Evolutionary conservation across 202 grass and related monocot species (phyloP).

Genomic region (Setaria italica): DNA sequence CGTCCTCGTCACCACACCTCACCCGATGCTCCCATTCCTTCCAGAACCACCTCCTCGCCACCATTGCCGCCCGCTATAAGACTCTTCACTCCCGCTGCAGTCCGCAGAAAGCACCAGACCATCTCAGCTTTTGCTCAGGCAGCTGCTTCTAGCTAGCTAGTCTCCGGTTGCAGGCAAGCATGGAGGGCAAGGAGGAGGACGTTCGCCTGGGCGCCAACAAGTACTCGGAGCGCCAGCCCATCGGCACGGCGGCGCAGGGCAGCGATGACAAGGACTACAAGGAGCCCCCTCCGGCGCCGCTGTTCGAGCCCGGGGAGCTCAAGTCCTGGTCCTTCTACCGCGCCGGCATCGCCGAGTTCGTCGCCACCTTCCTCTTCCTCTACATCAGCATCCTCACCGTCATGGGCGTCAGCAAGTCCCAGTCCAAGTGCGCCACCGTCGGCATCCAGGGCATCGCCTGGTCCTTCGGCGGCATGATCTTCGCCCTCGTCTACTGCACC

Average conservation of each 20-base stretch:
- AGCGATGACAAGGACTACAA: conserved; percentile 93
- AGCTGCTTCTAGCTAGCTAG: conserved; percentile 3
- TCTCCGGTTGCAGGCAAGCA: conserved; percentile 24
- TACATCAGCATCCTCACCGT: conserved; percentile 97
- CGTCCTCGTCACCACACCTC: conserved; percentile 26
- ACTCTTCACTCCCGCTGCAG: conserved; percentile 47
- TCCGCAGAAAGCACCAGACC: conserved; percentile 12
- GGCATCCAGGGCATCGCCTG: conserved; percentile 97
- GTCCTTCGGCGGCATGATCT: conserved; percentile 98
- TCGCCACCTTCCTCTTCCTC: conserved; percentile 98
- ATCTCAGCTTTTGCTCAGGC: neutral
- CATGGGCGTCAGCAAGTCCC: conserved; percentile 68
- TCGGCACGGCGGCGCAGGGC: conserved; percentile 86
- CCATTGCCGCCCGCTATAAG: conserved; percentile 50
- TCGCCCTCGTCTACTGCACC: conserved; percentile 95
- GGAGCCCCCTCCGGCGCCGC: conserved; percentile 79
- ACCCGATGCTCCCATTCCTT: conserved; percentile 42
- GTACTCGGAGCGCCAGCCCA: conserved; percentile 82
- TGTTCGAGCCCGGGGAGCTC: conserved; percentile 95
- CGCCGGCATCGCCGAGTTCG: conserved; percentile 95
- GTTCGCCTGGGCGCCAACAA: conserved; percentile 86
- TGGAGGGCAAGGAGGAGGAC: conserved; percentile 93
- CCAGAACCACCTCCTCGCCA: conserved; percentile 49
- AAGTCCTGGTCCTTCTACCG: conserved; percentile 98
- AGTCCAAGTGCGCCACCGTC: conserved; percentile 74